Base-by-base conservation (phyloP, 495 filamentous ascomycete species). In the Hypoxylon perforatum region DNA sequence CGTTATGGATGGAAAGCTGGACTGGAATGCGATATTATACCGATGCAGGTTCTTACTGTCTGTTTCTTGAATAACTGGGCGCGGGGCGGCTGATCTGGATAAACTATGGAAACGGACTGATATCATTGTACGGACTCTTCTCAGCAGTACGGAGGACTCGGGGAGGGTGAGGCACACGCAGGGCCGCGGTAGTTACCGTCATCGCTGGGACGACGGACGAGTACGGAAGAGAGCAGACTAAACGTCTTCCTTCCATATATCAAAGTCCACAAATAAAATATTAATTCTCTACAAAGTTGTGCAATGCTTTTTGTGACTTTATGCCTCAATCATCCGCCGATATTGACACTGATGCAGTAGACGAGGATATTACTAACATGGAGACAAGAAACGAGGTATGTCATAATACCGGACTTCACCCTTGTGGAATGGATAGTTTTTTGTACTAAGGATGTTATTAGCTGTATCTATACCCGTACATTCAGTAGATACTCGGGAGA, bases 21-120 rank as follows among this genome's bases (percentile, higher is more conserved):
- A 36, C 17, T 55, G 49, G 28, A n/a, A 22, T 61, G 39, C 51
- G 41, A 53, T 41, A 51, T 33, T 45, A 53, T 58, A 70, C 58
- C 57, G 52, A 61, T 50, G 44, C 53, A 41, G 62, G 57, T 44
- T 66, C 38, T 52, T 48, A 38, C 25, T 49, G 41, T 68, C 50
- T 56, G 55, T 57, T 68, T 70, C 50, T 70, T 70, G 52, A 59
- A 50, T 57, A 70, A 57, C 45, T 28, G 61, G 66, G 67, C 57
- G 60, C 54, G 51, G n/a, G 48, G 21, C 30, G 12, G 39, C 48
- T 42, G 39, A 51, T 63, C 48, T 66, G 67, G 62, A 67, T 66
- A 70, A 48, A 61, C 63, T 44, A 66, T 42, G 63, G 57, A 53
- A 50, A 54, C 21, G 58, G 58, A 33, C 61, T 65, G 62, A 62